phyloP scores from a whole-genome alignment of 345 rosid genomes.

The Pugionium cornutum region DNA sequence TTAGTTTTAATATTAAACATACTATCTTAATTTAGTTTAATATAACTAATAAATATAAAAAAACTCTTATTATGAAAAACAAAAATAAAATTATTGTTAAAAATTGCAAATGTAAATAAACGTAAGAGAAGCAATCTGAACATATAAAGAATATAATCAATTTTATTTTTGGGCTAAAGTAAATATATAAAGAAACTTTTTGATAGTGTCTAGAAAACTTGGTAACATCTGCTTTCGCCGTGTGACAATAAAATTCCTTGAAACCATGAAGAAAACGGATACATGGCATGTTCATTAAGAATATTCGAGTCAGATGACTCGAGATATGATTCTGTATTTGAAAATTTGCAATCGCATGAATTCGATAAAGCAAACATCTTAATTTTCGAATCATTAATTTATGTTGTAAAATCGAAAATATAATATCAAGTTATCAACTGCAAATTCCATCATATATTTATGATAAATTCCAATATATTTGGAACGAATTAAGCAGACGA shows the following conservation, averaged over 20 bases:
- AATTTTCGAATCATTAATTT: not conserved
- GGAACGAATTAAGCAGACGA: constrained; percentile 11
- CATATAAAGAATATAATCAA: too few relatives aligned
- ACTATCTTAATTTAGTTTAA: too few relatives aligned
- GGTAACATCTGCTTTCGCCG: constrained; percentile 4
- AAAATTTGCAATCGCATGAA: constrained; percentile 9
- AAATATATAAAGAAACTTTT: too few relatives aligned
- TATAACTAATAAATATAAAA: too few relatives aligned
- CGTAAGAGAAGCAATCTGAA: too few relatives aligned
- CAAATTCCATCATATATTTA: constrained; percentile 8
- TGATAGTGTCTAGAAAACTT: not conserved
- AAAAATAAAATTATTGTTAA: too few relatives aligned
- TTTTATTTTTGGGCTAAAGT: too few relatives aligned
- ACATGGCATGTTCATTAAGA: not conserved
- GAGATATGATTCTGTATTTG: not conserved
- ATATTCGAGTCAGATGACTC: constrained; percentile 28
- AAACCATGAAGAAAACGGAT: not conserved
- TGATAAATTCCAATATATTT: constrained; percentile 27
- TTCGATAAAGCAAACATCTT: too few relatives aligned
- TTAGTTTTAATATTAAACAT: too few relatives aligned
- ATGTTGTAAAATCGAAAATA: constrained; percentile 1
- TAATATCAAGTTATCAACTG: constrained; percentile 13
- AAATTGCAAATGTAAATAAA: too few relatives aligned
- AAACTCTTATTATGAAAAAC: too few relatives aligned
- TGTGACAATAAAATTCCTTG: not conserved